phyloP scores from a whole-genome alignment of 805 yeast genomes.

The Metschnikowia hibisci region DNA sequence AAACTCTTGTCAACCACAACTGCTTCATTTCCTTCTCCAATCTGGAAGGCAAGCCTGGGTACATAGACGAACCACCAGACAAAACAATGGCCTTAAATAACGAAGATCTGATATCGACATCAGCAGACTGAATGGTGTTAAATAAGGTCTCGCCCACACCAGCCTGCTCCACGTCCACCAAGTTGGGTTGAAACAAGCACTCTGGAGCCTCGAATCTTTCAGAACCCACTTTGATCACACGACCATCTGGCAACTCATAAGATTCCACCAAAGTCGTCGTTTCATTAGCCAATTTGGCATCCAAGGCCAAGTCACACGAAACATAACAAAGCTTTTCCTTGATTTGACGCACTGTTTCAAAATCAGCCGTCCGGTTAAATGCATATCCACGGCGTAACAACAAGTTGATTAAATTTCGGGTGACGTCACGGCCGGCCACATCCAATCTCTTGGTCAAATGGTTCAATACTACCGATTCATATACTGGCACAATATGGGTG shows the following conservation, averaged over 20 bases:
- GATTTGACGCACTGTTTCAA: slow-evolving; percentile 96
- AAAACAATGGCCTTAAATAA: slow-evolving; percentile 88
- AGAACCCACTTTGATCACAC: slow-evolving; percentile 88
- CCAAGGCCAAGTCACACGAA: slow-evolving; percentile 88
- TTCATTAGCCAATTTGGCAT: slow-evolving; percentile 80
- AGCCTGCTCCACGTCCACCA: slow-evolving; percentile 94
- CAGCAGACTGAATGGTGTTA: slow-evolving; percentile 91
- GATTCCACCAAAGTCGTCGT: slow-evolving; percentile 92
- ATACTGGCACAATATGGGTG: slow-evolving; percentile 96
- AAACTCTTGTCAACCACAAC: slow-evolving; percentile 86
- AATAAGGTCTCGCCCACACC: slow-evolving; percentile 93
- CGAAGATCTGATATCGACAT: slow-evolving; percentile 86
- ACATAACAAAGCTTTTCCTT: slow-evolving; percentile 96
- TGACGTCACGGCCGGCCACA: slow-evolving; percentile 97
- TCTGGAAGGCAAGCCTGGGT: slow-evolving; percentile 95
- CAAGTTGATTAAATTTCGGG: slow-evolving; percentile 89
- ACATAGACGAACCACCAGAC: slow-evolving; percentile 98
- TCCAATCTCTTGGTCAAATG: slow-evolving; percentile 90
- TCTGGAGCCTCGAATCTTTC: slow-evolving; percentile 97
- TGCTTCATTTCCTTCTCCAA: slow-evolving; percentile 95
- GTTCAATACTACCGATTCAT: slow-evolving; percentile 93
- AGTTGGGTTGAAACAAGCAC: slow-evolving; percentile 91
- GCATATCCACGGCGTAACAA: slow-evolving; percentile 95
- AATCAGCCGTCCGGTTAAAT: slow-evolving; percentile 96
- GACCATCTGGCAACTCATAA: slow-evolving; percentile 95